These are phyloP conservation scores for Solanum sitiens DNA, from an alignment of 257 asterid species.

Conservation along the genomic window DNA sequence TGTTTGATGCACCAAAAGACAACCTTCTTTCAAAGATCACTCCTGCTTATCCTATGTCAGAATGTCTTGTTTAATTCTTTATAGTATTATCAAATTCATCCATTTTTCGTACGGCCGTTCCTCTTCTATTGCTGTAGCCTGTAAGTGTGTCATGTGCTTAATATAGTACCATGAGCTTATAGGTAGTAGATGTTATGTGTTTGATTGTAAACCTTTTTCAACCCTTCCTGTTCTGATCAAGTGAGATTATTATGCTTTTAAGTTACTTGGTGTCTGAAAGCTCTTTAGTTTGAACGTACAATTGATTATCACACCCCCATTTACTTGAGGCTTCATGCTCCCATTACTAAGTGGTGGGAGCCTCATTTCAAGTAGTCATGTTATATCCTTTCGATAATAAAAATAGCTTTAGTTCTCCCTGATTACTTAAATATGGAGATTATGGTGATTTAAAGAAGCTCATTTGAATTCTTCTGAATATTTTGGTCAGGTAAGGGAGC, in stretches of 20 bases:
- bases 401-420: not conserved
- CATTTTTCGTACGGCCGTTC: not conserved
- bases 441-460: not conserved
- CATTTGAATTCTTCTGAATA: not conserved
- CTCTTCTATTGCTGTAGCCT: not conserved
- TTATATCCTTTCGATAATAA: not conserved
- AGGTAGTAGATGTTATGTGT: not conserved
- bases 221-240: not conserved
- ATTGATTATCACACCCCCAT: not conserved
- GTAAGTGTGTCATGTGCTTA: not conserved
- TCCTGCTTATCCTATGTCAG: not conserved
- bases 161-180: not conserved
- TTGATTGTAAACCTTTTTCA: not conserved
- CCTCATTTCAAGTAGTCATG: not conserved
- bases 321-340: not conserved
- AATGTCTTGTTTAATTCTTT: not conserved
- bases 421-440: not conserved
- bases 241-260: not conserved
- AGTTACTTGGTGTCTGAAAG: not conserved
- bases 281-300: not conserved
- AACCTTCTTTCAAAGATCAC: not conserved
- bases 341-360: not conserved
- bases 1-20: not conserved
- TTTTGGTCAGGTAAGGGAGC: conserved; percentile 79
- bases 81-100: not conserved